Evolutionary conservation across 2,329 filamentous ascomycete species (phyloP).

Genomic region (Neopestalotiopsis sp.): DNA sequence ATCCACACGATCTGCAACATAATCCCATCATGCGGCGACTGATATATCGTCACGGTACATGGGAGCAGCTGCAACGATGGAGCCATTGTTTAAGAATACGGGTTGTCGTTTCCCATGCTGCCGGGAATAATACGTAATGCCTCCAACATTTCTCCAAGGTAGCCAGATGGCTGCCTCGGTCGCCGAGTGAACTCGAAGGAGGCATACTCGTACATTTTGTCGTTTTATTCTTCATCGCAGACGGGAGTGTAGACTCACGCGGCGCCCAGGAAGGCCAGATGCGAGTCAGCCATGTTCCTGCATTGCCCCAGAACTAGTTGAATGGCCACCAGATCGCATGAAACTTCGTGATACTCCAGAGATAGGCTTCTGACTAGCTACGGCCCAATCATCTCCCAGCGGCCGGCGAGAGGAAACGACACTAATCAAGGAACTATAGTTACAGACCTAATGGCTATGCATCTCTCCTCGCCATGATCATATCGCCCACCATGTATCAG

Average conservation of each 20-base stretch:
- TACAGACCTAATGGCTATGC: background rate
- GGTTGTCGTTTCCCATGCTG: background rate
- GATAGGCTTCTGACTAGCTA: background rate
- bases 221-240: background rate
- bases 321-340: slow-evolving; percentile 3
- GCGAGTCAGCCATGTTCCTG: slow-evolving; percentile 1
- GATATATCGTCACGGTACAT: background rate
- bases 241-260: background rate
- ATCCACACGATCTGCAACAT: background rate
- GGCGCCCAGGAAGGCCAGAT: background rate
- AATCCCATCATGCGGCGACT: background rate
- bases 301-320: background rate
- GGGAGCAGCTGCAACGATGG: background rate
- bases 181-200: too few species aligned
- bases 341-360: slow-evolving; percentile 2
- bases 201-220: background rate
- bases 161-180: too few species aligned
- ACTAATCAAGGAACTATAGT: background rate
- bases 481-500: slow-evolving; percentile 1
- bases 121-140: too few species aligned
- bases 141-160: too few species aligned
- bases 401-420: background rate
- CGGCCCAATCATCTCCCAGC: background rate
- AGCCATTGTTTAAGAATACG: background rate
- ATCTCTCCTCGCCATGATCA: background rate